These are phyloP conservation scores for Microglena sp. DNA, from an alignment of 139 green algal genomes.

Conservation along the genomic window DNA sequence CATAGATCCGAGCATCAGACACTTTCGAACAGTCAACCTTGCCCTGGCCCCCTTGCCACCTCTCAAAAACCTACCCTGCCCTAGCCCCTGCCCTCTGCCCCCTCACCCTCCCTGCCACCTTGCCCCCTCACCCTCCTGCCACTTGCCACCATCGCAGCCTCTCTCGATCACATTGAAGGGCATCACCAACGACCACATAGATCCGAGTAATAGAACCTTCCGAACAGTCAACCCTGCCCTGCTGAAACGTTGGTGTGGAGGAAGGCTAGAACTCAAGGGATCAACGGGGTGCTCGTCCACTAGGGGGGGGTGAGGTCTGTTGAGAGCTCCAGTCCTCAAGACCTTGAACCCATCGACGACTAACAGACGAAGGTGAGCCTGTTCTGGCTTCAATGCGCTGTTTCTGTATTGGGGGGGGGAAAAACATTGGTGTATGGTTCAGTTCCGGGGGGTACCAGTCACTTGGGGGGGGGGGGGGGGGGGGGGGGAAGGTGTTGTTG, in stretches of 20 bases:
- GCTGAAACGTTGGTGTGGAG: constrained; percentile 55
- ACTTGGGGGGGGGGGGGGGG: too few species aligned
- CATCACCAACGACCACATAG: constrained; percentile 85
- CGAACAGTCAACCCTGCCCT: constrained; percentile 87
- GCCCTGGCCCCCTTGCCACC: background rate
- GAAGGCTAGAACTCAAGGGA: constrained; percentile 29
- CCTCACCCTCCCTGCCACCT: background rate
- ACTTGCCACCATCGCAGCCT: constrained; percentile 40
- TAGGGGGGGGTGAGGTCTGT: constrained; percentile 77
- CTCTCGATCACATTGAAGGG: constrained; percentile 71
- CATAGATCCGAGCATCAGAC: too few species aligned
- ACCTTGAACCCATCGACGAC: constrained; percentile 30
- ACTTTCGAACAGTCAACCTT: too few species aligned
- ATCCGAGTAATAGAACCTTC: constrained; percentile 78
- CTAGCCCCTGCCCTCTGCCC: background rate
- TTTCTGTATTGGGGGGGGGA: too few species aligned
- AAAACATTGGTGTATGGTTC: too few species aligned
- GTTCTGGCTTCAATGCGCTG: background rate
- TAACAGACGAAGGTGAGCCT: constrained; percentile 30
- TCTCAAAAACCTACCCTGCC: background rate
- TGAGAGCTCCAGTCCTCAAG: constrained; percentile 55
- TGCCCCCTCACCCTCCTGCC: background rate
- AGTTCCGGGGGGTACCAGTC: too few species aligned
- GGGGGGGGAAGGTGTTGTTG: too few species aligned
- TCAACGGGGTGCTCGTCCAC: constrained; percentile 60